These are phyloP conservation scores for Lactarius sp. DNA, from an alignment of 768 basidiomycete genomes.

Conservation along the genomic window DNA sequence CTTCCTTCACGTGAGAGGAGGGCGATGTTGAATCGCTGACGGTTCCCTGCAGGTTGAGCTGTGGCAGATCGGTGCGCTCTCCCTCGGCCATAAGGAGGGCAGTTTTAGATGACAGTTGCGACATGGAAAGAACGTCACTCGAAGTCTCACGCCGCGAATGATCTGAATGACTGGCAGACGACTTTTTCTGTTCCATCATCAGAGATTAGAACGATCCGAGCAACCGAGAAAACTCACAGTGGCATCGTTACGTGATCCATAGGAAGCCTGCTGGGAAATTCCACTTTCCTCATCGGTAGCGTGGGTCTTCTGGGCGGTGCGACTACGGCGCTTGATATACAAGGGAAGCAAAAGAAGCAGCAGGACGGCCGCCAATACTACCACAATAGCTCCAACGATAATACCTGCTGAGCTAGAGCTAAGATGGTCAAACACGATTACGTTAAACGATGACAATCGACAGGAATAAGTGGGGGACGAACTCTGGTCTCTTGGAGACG, in stretches of 20 bases:
- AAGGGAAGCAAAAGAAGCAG: slow-evolving; percentile 2
- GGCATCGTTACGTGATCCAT: neutral
- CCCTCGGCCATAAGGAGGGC: neutral
- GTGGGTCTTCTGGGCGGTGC: neutral
- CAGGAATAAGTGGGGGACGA: too few relatives aligned
- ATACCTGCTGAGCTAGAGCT: neutral
- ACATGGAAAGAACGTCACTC: neutral
- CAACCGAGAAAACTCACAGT: neutral
- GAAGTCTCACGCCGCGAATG: neutral
- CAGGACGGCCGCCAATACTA: neutral
- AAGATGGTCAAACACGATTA: neutral
- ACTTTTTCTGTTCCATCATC: neutral
- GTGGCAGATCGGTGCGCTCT: neutral
- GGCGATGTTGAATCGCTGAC: neutral
- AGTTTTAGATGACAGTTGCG: neutral
- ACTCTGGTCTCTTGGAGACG: neutral
- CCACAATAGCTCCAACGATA: neutral
- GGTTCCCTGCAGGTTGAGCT: too few relatives aligned
- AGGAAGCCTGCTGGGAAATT: neutral
- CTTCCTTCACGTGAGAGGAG: neutral
- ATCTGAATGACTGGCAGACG: neutral
- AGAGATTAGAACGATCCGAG: neutral
- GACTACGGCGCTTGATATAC: neutral
- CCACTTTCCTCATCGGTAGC: neutral
- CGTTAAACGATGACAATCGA: neutral